phyloP scores from a whole-genome alignment of 1,284 basidiomycete genomes.

The Rhodotorula glutinis region DNA sequence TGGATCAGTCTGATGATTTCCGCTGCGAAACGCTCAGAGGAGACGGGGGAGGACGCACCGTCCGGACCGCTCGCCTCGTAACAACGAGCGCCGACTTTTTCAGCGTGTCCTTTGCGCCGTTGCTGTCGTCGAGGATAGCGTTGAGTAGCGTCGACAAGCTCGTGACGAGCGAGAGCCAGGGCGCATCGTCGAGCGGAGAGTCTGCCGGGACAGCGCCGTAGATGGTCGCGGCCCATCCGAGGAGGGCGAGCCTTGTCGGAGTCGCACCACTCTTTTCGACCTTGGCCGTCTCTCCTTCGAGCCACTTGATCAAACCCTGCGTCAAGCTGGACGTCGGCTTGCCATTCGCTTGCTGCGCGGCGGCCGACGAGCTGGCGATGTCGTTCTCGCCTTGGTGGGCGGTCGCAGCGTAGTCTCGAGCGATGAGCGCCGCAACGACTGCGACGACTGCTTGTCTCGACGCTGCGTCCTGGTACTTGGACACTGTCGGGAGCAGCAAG shows the following conservation, averaged over 20 bases:
- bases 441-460: slow-evolving; percentile 68
- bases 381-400: slow-evolving; percentile 36
- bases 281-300: slow-evolving; percentile 61
- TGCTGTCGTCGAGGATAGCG: slow-evolving; percentile 56
- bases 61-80: slow-evolving; percentile 62
- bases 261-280: slow-evolving; percentile 43
- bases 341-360: neutral
- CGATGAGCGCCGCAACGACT: slow-evolving; percentile 62
- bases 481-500: slow-evolving; percentile 68
- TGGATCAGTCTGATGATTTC: neutral
- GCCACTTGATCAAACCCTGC: slow-evolving; percentile 69
- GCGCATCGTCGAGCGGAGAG: slow-evolving; percentile 47
- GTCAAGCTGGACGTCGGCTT: slow-evolving; percentile 48
- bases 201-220: slow-evolving; percentile 49
- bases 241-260: slow-evolving; percentile 63
- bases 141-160: slow-evolving; percentile 62
- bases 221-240: slow-evolving; percentile 68
- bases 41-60: slow-evolving; percentile 19
- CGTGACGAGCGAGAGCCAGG: slow-evolving; percentile 57
- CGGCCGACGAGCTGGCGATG: slow-evolving; percentile 43
- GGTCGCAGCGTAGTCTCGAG: slow-evolving; percentile 54
- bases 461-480: slow-evolving; percentile 67
- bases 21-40: too few species aligned
- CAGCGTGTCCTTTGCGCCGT: slow-evolving; percentile 59
- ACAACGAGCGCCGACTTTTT: slow-evolving; percentile 61